These are phyloP conservation scores for Kwoniella sp. DNA, from an alignment of 768 basidiomycete species.

Conservation along the genomic window DNA sequence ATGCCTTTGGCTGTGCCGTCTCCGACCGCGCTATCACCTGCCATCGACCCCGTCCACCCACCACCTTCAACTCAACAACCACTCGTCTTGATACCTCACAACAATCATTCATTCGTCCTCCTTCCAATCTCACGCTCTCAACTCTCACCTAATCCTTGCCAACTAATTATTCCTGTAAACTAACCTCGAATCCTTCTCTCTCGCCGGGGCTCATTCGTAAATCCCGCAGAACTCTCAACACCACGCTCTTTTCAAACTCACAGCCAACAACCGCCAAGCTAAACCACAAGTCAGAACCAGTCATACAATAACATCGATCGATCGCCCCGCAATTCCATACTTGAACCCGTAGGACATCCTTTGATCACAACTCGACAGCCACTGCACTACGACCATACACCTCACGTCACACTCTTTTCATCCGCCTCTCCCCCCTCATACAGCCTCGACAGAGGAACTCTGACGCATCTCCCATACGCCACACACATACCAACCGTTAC, in stretches of 20 bases:
- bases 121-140: neutral
- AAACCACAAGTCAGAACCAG: neutral
- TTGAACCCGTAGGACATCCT: neutral
- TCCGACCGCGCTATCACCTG: too few species aligned
- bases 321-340: neutral
- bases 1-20: too few species aligned
- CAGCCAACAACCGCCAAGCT: neutral
- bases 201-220: too few species aligned
- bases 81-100: neutral
- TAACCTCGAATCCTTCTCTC: too few species aligned
- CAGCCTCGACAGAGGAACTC: neutral
- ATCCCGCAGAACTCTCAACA: neutral
- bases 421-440: neutral
- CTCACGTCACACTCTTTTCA: conserved; percentile 1
- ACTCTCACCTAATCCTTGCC: neutral
- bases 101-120: neutral
- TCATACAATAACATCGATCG: neutral
- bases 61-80: neutral
- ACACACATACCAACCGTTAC: too few species aligned
- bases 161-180: too few species aligned
- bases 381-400: neutral
- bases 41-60: neutral
- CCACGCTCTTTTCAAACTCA: neutral
- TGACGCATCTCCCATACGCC: neutral
- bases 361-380: neutral